These are phyloP conservation scores for Fonsecaea pedrosoi DNA, from an alignment of 2,329 filamentous ascomycete species.

Conservation along the genomic window DNA sequence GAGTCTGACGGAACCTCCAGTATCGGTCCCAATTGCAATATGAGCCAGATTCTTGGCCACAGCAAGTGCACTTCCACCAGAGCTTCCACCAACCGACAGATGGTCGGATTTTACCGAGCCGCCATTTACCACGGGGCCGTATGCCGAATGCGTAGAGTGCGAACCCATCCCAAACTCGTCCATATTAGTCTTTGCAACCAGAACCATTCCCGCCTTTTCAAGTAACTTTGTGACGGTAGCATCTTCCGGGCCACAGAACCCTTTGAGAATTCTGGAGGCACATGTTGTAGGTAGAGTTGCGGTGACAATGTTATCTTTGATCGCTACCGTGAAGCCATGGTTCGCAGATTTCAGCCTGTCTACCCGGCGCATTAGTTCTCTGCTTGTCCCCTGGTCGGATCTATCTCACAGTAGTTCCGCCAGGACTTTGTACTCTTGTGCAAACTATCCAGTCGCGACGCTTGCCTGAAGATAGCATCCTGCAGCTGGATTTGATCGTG, in stretches of 20 bases:
- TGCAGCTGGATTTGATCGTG: conserved; percentile 13
- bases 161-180: conserved; percentile 98
- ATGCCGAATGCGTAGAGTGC: conserved; percentile 72
- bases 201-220: conserved; percentile 64
- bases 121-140: conserved; percentile 63
- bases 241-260: conserved; percentile 77
- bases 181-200: conserved; percentile 86
- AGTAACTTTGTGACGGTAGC: conserved; percentile 79
- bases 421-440: conserved; percentile 16
- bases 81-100: conserved; percentile 83
- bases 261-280: conserved; percentile 75
- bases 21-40: conserved; percentile 87
- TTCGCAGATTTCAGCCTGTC: conserved; percentile 31
- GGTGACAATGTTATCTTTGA: conserved; percentile 82
- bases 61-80: conserved; percentile 88
- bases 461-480: conserved; percentile 16
- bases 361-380: conserved; percentile 10
- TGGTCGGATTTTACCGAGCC: conserved; percentile 53
- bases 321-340: conserved; percentile 55
- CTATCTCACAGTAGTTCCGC: conserved; percentile 20
- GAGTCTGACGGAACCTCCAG: conserved; percentile 84
- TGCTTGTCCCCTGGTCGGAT: background rate
- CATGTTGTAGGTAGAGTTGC: conserved; percentile 75
- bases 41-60: conserved; percentile 54
- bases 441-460: conserved; percentile 1